phyloP scores from a whole-genome alignment of 805 yeast species.

The Metschnikowia henanensis region DNA sequence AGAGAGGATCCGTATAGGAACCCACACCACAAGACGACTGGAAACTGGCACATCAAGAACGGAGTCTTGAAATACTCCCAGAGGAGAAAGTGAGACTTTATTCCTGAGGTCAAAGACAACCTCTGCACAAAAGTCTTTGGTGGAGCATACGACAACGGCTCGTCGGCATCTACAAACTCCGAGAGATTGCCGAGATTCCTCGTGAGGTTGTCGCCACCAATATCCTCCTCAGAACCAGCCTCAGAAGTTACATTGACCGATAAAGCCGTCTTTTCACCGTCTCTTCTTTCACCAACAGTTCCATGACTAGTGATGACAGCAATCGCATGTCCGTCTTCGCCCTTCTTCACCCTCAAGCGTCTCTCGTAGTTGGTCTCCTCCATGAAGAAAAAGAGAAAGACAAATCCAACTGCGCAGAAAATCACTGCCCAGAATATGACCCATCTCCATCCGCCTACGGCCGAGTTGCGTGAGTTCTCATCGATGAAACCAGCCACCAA shows the following conservation, averaged over 20 bases:
- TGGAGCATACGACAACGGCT: constrained; percentile 6
- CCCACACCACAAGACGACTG: constrained; percentile 22
- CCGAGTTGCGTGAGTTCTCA: constrained; percentile 9
- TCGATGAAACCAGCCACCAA: constrained; percentile 21
- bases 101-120: constrained; percentile 15
- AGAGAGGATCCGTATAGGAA: constrained; percentile 23
- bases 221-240: constrained; percentile 4
- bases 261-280: constrained; percentile 1
- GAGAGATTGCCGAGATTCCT: constrained; percentile 10
- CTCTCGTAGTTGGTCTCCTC: constrained; percentile 20
- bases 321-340: constrained; percentile 7
- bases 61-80: constrained; percentile 22
- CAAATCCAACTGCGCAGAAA: constrained; percentile 9
- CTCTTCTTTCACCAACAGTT: neutral
- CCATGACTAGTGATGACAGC: constrained; percentile 14
- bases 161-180: constrained; percentile 9
- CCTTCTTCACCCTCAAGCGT: constrained; percentile 9
- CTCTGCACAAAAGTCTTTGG: constrained; percentile 14
- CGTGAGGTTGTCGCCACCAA: constrained; percentile 6
- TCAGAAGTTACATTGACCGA: constrained; percentile 2
- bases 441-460: constrained; percentile 19
- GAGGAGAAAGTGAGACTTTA: constrained; percentile 13
- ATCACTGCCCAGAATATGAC: constrained; percentile 18
- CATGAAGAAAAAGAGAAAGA: constrained; percentile 18
- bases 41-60: constrained; percentile 20